A percentile compares a stretch with the other conserved stretches of the same genome.
These are phyloP conservation scores for Stachybotrys chartarum DNA, from an alignment of 2,329 filamentous ascomycete species.

Conservation along the genomic window DNA sequence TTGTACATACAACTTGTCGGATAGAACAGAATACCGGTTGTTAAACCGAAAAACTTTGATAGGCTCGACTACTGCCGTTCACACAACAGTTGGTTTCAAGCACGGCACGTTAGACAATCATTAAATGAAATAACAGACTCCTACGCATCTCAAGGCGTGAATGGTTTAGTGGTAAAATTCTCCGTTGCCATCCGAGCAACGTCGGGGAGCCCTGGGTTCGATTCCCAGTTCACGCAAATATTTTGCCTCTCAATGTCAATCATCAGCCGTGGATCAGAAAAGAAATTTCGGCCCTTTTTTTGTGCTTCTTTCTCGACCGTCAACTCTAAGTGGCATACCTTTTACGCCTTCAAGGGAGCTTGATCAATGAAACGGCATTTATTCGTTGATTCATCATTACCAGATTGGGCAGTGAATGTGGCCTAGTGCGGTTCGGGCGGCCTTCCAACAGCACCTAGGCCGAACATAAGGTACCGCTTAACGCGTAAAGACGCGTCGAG, in stretches of 20 bases:
- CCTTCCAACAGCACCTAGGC: no score
- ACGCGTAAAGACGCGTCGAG: not conserved
- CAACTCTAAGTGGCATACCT: no score
- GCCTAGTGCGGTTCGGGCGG: no score
- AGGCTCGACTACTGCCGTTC: no score
- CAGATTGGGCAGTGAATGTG: no score
- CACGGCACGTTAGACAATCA: no score
- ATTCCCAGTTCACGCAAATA: slow-evolving; percentile 23
- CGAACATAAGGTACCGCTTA: not conserved
- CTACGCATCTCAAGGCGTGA: slow-evolving; percentile 7
- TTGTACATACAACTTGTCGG: not conserved
- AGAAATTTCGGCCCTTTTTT: not conserved
- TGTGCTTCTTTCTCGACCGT: not conserved
- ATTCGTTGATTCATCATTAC: no score
- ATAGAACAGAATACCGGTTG: not conserved
- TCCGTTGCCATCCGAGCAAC: slow-evolving; percentile 23
- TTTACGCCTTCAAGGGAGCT: no score
- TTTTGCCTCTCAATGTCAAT: not conserved
- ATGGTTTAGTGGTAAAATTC: slow-evolving; percentile 29
- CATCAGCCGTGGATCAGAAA: not conserved
- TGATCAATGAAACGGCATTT: no score
- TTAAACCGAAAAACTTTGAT: no score
- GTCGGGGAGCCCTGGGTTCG: slow-evolving; percentile 26
- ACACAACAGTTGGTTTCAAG: no score
- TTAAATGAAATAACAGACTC: not conserved